These are phyloP conservation scores for Breviolum minutum DNA, from an alignment of 73 alveolate species.

Conservation along the genomic window DNA sequence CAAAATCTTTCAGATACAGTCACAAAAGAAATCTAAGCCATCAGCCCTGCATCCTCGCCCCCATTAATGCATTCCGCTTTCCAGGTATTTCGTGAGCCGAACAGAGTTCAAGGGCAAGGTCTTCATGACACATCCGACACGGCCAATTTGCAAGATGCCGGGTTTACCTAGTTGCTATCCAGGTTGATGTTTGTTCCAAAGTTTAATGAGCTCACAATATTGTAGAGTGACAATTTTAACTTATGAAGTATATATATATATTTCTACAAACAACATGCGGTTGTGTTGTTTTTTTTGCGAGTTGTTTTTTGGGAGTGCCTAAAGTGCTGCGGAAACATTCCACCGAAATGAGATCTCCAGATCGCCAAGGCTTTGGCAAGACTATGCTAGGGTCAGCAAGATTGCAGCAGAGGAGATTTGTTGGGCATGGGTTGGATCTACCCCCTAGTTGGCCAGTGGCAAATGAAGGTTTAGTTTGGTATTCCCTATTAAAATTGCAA, in stretches of 20 bases:
- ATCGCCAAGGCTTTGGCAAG: slow-evolving; percentile 95
- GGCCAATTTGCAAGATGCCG: slow-evolving; percentile 98
- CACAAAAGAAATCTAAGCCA: too few species aligned
- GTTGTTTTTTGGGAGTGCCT: neutral
- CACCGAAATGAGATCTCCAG: neutral
- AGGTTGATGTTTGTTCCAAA: neutral
- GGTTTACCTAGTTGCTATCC: neutral
- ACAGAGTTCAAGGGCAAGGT: slow-evolving; percentile 99
- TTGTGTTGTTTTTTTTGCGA: neutral
- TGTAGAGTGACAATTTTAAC: neutral
- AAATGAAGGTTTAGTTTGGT: neutral
- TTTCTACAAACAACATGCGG: too few species aligned
- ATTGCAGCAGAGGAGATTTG: slow-evolving; percentile 97
- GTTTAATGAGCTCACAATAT: too few species aligned
- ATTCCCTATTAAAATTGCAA: slow-evolving; percentile 95
- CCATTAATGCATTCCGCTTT: too few species aligned
- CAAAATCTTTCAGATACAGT: too few species aligned
- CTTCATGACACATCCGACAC: slow-evolving; percentile 99
- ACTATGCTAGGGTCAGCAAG: slow-evolving; percentile 98
- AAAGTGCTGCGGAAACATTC: too few species aligned
- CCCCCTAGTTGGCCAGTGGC: slow-evolving; percentile 85
- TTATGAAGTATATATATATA: too few species aligned
- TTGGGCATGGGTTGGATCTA: slow-evolving; percentile 64
- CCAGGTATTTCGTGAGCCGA: slow-evolving; percentile 98
- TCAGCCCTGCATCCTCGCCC: too few species aligned